phyloP scores from a whole-genome alignment of 805 yeast genomes.

The Nakazawaea anatomiae region DNA sequence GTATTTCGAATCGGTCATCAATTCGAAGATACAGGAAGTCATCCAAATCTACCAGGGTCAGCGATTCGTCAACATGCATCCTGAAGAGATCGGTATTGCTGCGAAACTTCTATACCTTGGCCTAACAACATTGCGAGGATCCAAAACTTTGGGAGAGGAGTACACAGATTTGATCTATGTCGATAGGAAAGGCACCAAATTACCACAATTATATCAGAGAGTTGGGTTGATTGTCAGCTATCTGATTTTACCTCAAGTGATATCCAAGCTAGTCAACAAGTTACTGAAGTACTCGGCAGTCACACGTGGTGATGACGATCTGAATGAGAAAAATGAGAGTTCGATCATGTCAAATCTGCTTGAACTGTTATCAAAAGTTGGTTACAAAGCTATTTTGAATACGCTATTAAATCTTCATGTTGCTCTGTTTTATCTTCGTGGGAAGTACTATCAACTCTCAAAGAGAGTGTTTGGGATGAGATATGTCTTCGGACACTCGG shows the following conservation, averaged over 20 bases:
- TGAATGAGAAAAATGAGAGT: conserved; percentile 13
- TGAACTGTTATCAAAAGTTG: conserved; percentile 17
- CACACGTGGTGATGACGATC: conserved; percentile 12
- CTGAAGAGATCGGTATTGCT: conserved; percentile 52
- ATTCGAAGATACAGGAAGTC: conserved; percentile 49
- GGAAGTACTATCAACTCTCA: conserved; percentile 72
- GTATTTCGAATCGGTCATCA: conserved; percentile 54
- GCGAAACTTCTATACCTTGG: conserved; percentile 61
- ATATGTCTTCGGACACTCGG: conserved; percentile 66
- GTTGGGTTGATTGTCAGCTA: conserved; percentile 55
- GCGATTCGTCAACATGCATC: conserved; percentile 56
- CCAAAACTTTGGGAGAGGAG: conserved; percentile 89
- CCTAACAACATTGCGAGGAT: conserved; percentile 69
- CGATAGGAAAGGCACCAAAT: conserved; percentile 38
- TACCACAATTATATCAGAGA: conserved; percentile 41
- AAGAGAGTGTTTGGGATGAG: conserved; percentile 77
- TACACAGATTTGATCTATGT: conserved; percentile 79
- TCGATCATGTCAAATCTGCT: conserved; percentile 9
- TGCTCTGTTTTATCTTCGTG: conserved; percentile 77
- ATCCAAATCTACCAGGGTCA: conserved; percentile 53
- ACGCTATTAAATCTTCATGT: conserved; percentile 62
- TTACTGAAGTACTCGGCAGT: conserved; percentile 11
- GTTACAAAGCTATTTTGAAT: conserved; percentile 44
- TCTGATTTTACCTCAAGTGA: conserved; percentile 55
- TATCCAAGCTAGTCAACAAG: conserved; percentile 18